Base-by-base conservation (phyloP, 2,329 filamentous ascomycete genomes). In the Aaosphaeria arxii region DNA sequence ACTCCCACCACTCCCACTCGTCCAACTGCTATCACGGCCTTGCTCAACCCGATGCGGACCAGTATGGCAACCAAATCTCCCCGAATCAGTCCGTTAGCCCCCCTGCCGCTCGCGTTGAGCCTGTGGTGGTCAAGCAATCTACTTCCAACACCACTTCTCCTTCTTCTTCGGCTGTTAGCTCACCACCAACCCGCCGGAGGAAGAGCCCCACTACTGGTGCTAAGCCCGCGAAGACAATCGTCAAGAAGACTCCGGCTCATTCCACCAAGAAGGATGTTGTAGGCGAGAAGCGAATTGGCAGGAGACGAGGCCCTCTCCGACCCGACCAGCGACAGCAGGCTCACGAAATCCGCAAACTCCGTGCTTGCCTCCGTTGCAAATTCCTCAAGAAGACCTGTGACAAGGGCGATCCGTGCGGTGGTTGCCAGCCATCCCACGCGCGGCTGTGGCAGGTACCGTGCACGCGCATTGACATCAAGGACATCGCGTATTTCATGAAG, bases 341-440 rank as follows among this genome's bases (percentile, higher is more conserved):
- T 29, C 94, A 91, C 64, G 92, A 97, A 74, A 97, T 97, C 68
- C 85, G 92, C 70, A 97, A 97, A 74, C 78, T 96, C 61, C 83
- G 92, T 66, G 92, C 92, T 42, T 97, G 92, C 71, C 78, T 97
- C 61, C 86, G 92, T 57, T 97, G 92, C 83, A 96, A 96, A 76
- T 97, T 96, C 78, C 80, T 97, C 70, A 97, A 97, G 82, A 97
- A 97, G 82, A 96, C 92, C 43, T 97, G 92, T 68, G 92, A 97
- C 73, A 96, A 95, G 77, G 92, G 92, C 55, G 91, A 96, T 76
- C 92, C 92, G 49, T 97, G 92, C 73, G 88, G 87, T 62, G 92
- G 92, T 42, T 97, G 92, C 77, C 89, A 96, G 75, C 92, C 92
- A 44, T 95, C 91, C 17, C 92, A 97, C 71, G 92, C 92, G 54